Evolutionary conservation across 805 yeast genomes (phyloP).

Genomic region (Nakazawaea laoshanensis): DNA sequence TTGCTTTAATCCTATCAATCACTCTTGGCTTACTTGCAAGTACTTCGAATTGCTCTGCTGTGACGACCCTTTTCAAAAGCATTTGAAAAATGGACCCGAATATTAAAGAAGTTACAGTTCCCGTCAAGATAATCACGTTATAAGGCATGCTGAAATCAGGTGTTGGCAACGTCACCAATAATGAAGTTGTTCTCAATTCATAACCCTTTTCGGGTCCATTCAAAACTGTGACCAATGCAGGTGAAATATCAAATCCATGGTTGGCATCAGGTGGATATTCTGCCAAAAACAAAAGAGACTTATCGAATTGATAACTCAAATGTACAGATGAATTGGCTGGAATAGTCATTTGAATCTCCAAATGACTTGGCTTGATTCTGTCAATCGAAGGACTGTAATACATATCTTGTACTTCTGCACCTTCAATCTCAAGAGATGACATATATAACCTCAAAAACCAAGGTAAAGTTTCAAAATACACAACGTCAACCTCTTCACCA

Average conservation of each 20-base stretch:
- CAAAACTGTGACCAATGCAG: conserved; percentile 68
- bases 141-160: conserved; percentile 99
- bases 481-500: conserved; percentile 36
- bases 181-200: conserved; percentile 74
- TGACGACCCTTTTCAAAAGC: conserved; percentile 62
- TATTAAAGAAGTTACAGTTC: conserved; percentile 86
- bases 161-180: conserved; percentile 80
- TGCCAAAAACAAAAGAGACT: conserved; percentile 70
- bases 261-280: conserved; percentile 99
- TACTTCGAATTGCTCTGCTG: conserved; percentile 49
- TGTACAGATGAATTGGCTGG: conserved; percentile 60
- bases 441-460: conserved; percentile 87
- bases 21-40: neutral
- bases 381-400: conserved; percentile 74
- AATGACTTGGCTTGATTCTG: conserved; percentile 71
- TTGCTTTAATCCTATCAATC: neutral
- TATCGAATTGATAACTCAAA: conserved; percentile 75
- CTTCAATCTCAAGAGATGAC: conserved; percentile 47
- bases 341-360: conserved; percentile 57
- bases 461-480: conserved; percentile 77
- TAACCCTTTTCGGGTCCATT: conserved; percentile 25
- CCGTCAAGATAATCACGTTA: conserved; percentile 88
- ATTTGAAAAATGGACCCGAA: conserved; percentile 84
- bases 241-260: conserved; percentile 92
- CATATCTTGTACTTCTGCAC: conserved; percentile 33